Base-by-base conservation (phyloP, 2,329 filamentous ascomycete genomes). In the Teratosphaeriaceae sp. region DNA sequence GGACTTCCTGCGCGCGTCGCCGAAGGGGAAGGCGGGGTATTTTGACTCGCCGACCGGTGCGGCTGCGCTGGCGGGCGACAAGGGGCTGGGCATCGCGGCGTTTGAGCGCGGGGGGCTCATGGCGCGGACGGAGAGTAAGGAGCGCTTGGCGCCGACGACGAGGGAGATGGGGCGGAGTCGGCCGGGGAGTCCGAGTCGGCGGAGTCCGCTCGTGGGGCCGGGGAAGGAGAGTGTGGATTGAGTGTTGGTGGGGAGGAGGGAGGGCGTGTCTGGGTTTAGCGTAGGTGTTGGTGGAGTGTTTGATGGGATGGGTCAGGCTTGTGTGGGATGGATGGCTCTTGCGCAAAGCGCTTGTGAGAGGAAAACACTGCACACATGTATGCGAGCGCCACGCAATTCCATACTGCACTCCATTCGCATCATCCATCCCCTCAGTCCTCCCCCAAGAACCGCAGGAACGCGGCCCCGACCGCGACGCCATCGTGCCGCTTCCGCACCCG, bases 81-180 rank as follows among this genome's bases (percentile, higher is more conserved):
- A 49, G 41, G 57, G 58, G 2, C 27, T 60, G 35, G 57, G 60
- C 3, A 52, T 55, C 36, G 55, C 70, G 49, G 61, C 71, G 8
- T 75, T 78, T 51, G 76, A 78, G 43, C 66, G 88, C 29, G 80
- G 78, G 36, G 89, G 89, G 1, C 63, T 96, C 49, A 81, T 86
- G 42, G 78, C 88, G 2, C 73, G 90, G 52, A 94, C 86, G 0
- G 90, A 96, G 60, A 94, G 88, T 60, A 74, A 88, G 41, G 92
- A 97, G 60, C 86, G 45, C 65, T 96, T 27, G 72, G 76, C 13
- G 74, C 71, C 7, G 60, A 78, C 12, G 75, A 69, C 47, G 27
- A 5, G 12, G 4, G 15, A 5, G 75, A 77, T 78, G 19, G 76
- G 60, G 48, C 65, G 63, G 44, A 72, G 69, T 55, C 55, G 70